Conservation (phyloP, 768 basidiomycete species). For the Chlorophyllum brunneum region DNA sequence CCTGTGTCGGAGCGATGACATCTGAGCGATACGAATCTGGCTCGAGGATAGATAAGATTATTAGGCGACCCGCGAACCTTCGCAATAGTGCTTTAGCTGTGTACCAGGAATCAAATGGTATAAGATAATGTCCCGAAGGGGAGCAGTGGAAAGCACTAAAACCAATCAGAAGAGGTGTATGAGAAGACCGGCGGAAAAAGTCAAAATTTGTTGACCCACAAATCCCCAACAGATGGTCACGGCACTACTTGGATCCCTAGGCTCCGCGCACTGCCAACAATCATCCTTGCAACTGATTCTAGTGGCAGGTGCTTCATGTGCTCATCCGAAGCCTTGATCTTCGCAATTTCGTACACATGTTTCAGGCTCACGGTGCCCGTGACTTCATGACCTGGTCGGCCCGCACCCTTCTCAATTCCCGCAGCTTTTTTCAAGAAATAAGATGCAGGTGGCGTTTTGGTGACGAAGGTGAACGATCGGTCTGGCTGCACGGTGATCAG, state of each 20-base stretch:
- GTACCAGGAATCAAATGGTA: background rate
- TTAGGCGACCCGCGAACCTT: conserved; percentile 16
- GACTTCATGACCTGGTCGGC: conserved; percentile 73
- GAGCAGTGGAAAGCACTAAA: background rate
- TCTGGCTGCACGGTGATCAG: conserved; percentile 91
- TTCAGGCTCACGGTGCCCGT: conserved; percentile 87
- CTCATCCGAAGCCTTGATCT: conserved; percentile 90
- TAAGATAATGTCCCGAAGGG: background rate
- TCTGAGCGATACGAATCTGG: conserved; percentile 6
- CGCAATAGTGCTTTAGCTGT: background rate
- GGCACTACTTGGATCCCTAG: conserved; percentile 89
- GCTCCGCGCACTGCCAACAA: conserved; percentile 85
- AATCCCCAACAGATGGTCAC: conserved; percentile 35
- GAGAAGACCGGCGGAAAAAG: conserved; percentile 10
- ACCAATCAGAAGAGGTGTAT: conserved; percentile 6
- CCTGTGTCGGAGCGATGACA: conserved; percentile 19
- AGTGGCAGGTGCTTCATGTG: conserved; percentile 83
- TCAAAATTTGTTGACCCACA: conserved; percentile 7
- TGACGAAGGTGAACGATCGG: conserved; percentile 90
- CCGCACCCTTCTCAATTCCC: conserved; percentile 87
- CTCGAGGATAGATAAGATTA: background rate
- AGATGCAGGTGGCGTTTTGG: conserved; percentile 85
- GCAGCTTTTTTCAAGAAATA: conserved; percentile 91
- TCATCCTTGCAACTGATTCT: conserved; percentile 83
- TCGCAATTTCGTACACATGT: conserved; percentile 98